These are phyloP conservation scores for Triglochin maritima DNA, from an alignment of 106 monocot species.

Conservation along the genomic window DNA sequence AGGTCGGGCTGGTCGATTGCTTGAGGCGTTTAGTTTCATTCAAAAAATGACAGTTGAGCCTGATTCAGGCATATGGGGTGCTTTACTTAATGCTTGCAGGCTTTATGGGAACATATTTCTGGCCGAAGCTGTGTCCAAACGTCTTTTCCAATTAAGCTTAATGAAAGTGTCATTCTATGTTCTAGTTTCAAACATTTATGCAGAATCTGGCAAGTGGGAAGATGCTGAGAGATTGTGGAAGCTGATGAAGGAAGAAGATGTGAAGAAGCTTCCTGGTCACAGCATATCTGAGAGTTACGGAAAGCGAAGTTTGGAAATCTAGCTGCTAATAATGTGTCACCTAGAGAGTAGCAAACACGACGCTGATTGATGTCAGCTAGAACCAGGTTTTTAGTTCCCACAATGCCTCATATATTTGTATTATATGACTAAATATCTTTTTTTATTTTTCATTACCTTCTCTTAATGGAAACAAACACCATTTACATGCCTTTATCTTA, in stretches of 20 bases:
- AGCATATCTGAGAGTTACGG: not conserved
- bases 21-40: constrained; percentile 7
- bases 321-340: no score
- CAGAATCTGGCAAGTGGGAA: constrained; percentile 10
- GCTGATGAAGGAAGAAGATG: constrained; percentile 4
- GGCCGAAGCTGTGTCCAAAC: constrained; percentile 5
- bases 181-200: constrained; percentile 12
- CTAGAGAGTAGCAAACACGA: no score
- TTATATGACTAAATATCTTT: no score
- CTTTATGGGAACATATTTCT: constrained; percentile 1
- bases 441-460: no score
- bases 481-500: no score
- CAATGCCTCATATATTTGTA: no score
- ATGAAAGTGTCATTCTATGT: constrained; percentile 1
- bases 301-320: not conserved
- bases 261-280: constrained; percentile 1
- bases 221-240: constrained; percentile 9
- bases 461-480: no score
- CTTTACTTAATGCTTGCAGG: constrained; percentile 9
- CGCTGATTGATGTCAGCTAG: no score
- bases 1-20: constrained; percentile 11
- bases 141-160: not conserved
- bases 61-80: constrained; percentile 1
- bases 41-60: not conserved
- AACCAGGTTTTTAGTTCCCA: no score